These are phyloP conservation scores for Epichloe sibirici DNA, from an alignment of 2,329 filamentous ascomycete species.

Conservation along the genomic window DNA sequence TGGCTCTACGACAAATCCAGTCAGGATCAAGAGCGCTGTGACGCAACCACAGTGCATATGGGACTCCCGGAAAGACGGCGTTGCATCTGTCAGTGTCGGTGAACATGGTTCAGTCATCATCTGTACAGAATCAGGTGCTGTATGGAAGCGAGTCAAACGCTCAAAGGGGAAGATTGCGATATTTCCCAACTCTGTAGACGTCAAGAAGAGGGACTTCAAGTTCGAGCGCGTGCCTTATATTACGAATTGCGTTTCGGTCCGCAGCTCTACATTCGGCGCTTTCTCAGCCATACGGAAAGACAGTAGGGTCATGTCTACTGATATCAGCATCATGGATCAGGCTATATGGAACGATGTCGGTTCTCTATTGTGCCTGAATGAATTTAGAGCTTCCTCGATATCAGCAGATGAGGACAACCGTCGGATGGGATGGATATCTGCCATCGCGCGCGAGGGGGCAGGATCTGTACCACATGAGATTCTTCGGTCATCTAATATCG, in stretches of 20 bases:
- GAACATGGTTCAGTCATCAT: conserved; percentile 93
- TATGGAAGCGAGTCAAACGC: conserved; percentile 80
- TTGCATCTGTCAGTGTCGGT: conserved; percentile 74
- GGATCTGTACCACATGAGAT: conserved; percentile 38
- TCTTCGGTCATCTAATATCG: conserved; percentile 52
- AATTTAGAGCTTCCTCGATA: conserved; percentile 36
- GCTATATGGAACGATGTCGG: conserved; percentile 63
- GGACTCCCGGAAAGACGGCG: conserved; percentile 79
- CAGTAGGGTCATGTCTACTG: conserved; percentile 63
- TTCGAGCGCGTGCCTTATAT: conserved; percentile 84
- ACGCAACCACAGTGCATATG: conserved; percentile 73
- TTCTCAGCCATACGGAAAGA: conserved; percentile 82
- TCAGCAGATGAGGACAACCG: conserved; percentile 16
- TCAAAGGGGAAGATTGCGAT: conserved; percentile 62
- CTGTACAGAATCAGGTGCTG: conserved; percentile 81
- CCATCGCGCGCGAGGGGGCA: conserved; percentile 30
- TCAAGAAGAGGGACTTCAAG: conserved; percentile 80
- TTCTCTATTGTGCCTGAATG: conserved; percentile 54
- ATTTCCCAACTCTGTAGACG: conserved; percentile 33
- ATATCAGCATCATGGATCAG: conserved; percentile 53
- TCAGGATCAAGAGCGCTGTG: conserved; percentile 75
- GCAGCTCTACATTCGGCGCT: conserved; percentile 80
- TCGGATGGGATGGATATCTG: conserved; percentile 28
- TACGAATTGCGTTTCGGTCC: conserved; percentile 70
- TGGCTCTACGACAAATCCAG: conserved; percentile 80